These are phyloP conservation scores for Tetraselmis chui DNA, from an alignment of 139 green algal genomes.

Conservation along the genomic window DNA sequence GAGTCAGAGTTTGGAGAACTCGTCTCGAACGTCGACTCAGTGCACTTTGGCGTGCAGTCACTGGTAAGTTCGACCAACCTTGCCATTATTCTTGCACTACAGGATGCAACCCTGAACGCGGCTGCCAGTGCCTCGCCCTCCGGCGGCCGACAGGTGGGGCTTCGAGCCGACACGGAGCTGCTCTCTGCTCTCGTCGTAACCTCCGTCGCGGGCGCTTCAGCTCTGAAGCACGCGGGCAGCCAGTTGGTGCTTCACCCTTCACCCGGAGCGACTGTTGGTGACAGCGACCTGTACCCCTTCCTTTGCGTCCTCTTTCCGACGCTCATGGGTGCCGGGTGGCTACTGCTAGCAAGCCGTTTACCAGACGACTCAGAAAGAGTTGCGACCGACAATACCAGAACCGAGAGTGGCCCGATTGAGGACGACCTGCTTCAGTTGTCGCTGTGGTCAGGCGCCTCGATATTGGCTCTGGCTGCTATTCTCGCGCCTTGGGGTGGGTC, in stretches of 20 bases:
- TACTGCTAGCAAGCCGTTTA: not conserved
- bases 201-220: not conserved
- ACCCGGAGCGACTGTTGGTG: conserved; percentile 3
- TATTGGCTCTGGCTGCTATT: not conserved
- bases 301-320: conserved; percentile 1
- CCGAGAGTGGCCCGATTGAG: not conserved
- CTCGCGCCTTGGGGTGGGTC: not conserved
- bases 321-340: not conserved
- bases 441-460: not conserved
- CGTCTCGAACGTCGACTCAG: conserved; percentile 16
- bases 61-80: not conserved
- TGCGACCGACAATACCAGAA: not conserved
- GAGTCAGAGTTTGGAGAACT: conserved; percentile 5
- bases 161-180: not conserved
- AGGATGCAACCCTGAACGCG: not conserved
- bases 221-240: not conserved
- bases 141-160: not conserved
- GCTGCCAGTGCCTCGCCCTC: too few relatives aligned
- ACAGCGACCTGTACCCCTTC: not conserved
- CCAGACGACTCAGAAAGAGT: too few relatives aligned
- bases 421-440: not conserved
- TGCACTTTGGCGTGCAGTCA: conserved; percentile 11
- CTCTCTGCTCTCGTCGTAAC: not conserved
- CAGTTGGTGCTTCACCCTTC: not conserved
- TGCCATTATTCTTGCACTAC: not conserved